phyloP scores from a whole-genome alignment of 2,329 filamentous ascomycete genomes.

The Pezicula carpinea region DNA sequence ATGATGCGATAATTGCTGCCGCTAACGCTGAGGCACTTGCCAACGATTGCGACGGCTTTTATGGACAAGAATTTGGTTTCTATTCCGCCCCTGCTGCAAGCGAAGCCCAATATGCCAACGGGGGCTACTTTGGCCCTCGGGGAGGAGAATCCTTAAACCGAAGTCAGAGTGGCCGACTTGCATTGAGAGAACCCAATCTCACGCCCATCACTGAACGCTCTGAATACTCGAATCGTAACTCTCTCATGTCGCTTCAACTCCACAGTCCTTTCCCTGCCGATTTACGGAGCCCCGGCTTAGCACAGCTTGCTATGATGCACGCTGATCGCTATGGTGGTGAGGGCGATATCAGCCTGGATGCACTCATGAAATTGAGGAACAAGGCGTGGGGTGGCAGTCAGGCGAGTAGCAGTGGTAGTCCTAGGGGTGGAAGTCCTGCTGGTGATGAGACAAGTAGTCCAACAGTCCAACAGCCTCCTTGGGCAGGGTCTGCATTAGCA shows the following conservation, averaged over 20 bases:
- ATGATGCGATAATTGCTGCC: conserved; percentile 89
- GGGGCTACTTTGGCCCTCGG: conserved; percentile 83
- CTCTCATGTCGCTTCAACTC: conserved; percentile 56
- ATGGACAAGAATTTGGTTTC: conserved; percentile 95
- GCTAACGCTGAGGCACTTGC: conserved; percentile 92
- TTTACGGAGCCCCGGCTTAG: conserved; percentile 60
- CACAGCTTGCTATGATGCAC: conserved; percentile 64
- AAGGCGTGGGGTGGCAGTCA: conserved; percentile 80
- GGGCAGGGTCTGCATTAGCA: conserved; percentile 7
- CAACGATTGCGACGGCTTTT: conserved; percentile 89
- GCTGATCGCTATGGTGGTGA: conserved; percentile 46
- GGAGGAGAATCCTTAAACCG: conserved; percentile 56
- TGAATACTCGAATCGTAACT: conserved; percentile 94
- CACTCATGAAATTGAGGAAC: conserved; percentile 64
- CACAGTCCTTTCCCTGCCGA: conserved; percentile 44
- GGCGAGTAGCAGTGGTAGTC: conserved; percentile 49
- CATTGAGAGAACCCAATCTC: conserved; percentile 81
- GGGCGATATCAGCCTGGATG: conserved; percentile 65
- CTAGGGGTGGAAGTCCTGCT: conserved; percentile 12
- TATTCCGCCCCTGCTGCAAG: conserved; percentile 60
- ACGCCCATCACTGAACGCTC: conserved; percentile 95
- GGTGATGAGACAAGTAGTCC: conserved; percentile 21
- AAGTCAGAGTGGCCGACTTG: conserved; percentile 66
- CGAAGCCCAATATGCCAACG: conserved; percentile 57
- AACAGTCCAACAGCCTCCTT: conserved; percentile 16